Evolutionary conservation across 345 rosid genomes (phyloP), one percentile per base, ranked within the genome.

Genomic region (Aquilaria sinensis): DNA sequence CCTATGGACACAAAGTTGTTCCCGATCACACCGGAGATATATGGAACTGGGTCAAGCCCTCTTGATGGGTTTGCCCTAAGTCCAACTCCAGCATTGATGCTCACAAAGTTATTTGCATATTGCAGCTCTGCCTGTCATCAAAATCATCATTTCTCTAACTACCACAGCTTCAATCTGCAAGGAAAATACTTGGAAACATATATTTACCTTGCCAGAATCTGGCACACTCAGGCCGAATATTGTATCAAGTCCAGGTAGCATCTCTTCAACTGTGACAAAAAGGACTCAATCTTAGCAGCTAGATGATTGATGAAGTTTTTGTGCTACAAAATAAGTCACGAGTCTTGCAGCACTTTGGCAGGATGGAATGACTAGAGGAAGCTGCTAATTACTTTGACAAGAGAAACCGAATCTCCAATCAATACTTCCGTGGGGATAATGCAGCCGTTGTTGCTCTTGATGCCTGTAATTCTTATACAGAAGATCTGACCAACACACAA

Each of bases 21-120:
- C 63, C 90, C 85, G 2, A 76, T 32, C 14, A 67, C 79, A 45
- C 76, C 82, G 0, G 91, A 78, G 63, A 80, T 57, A 53, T 72
- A 73, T 23, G 79, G 57, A 23, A 64, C 12, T 2, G 85, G 91
- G 46, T 69, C 70, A 15, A 69, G 51, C 49, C 81, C 81, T 32
- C 53, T 16, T 10, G 37, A 46, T 5, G 65, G 31, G 58, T 46
- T 53, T 52, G 71, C 71, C 49, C 62, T 67, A 41, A 81, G 56
- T 23, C 80, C 83, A 31, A 73, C 29, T 23, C 80, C 80, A 31
- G 83, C 71, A 0, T 80, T 50, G 4, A 78, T 48, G 59, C 83
- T 85, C 56, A 72, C 58, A 55, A 78, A 77, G 66, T 77, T 75
- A 10, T 67, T 69, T 70, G 69, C 56, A 68, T 57, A 78, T 58